Conservation (phyloP, 139 green algal genomes). For the Micromonas commoda region DNA sequence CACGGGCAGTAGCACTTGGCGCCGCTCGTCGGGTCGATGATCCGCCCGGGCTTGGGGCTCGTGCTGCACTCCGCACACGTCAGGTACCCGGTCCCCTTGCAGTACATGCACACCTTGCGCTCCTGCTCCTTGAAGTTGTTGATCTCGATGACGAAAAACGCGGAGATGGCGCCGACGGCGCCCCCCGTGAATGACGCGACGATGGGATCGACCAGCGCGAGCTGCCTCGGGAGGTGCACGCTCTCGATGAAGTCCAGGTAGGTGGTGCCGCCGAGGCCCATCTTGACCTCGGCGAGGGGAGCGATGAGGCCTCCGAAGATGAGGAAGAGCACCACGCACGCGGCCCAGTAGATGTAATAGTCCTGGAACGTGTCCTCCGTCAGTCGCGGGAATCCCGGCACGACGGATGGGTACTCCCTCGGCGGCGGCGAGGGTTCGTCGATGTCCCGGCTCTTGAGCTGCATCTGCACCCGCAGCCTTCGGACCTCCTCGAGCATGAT, state of each 20-base stretch:
- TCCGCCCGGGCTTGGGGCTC: slow-evolving; percentile 8
- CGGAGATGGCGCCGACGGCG: slow-evolving; percentile 84
- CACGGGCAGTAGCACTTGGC: slow-evolving; percentile 43
- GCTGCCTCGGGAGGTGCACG: slow-evolving; percentile 82
- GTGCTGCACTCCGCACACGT: slow-evolving; percentile 77
- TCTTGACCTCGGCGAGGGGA: slow-evolving; percentile 79
- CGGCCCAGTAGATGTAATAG: slow-evolving; percentile 74
- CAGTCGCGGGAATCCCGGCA: slow-evolving; percentile 14
- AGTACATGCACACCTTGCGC: slow-evolving; percentile 68
- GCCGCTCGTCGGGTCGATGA: slow-evolving; percentile 5
- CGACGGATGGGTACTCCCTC: slow-evolving; percentile 5
- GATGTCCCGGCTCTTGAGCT: slow-evolving; percentile 60
- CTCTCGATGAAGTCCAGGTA: slow-evolving; percentile 87
- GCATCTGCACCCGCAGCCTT: slow-evolving; percentile 86
- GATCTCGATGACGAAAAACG: slow-evolving; percentile 90
- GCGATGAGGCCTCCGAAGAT: slow-evolving; percentile 86
- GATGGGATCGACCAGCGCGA: slow-evolving; percentile 92
- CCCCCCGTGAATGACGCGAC: slow-evolving; percentile 96
- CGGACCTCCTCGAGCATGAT: slow-evolving; percentile 95
- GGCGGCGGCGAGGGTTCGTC: slow-evolving; percentile 1
- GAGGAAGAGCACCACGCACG: slow-evolving; percentile 70
- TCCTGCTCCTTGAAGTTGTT: slow-evolving; percentile 86
- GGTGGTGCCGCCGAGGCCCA: slow-evolving; percentile 83
- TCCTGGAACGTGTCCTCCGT: slow-evolving; percentile 64
- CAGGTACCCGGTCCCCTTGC: slow-evolving; percentile 80